Base-by-base conservation (phyloP, 2,329 filamentous ascomycete genomes). In the Ophiocordyceps sinensis region DNA sequence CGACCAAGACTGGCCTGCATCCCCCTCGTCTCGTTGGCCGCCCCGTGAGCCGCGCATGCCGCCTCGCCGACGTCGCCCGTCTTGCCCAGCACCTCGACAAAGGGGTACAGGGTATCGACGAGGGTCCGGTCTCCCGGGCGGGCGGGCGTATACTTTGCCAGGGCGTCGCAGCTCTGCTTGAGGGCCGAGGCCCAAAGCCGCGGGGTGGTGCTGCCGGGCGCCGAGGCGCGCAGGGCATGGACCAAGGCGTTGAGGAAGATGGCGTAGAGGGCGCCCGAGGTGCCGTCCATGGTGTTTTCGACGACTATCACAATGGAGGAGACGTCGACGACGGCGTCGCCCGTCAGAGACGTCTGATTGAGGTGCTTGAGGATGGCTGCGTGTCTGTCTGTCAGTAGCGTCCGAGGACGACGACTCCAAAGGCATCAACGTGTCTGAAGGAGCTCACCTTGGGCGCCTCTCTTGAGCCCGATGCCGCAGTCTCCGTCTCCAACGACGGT, bases 191-290 rank as follows among this genome's bases (percentile, higher is more conserved):
- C 62, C 79, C 73, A 70, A 50, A 65, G 47, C 36, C 64, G 51
- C 5, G 64, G 51, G 4, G 61, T 61, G 3, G 62, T 61, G 5
- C 59, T 52, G 10, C 66, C 65, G 3, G 64, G 54, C 0, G 60
- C 53, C 11, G 65, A 60, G 6, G 55, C 56, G 36, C 66, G 66
- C 15, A 78, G 64, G 3, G 70, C 78, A 47, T 82, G 75, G 19
- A 85, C 77, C 6, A 94, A 77, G 0, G 86, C 79, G 57, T 94
- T 94, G 45, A 94, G 70, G 69, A 94, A 94, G 58, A 95, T 94
- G 54, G 85, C 82, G 53, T 74, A 75, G 3, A 77, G 60, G 2
- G 71, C 73, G 4, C 75, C 74, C 1, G 74, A 77, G 2, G 75
- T 79, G 46, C 75, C 75, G 49, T 77, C 75, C 75, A 78, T 78